These are phyloP conservation scores for Hypoxylon sp. DNA, from an alignment of 2,329 filamentous ascomycete species.

Conservation along the genomic window DNA sequence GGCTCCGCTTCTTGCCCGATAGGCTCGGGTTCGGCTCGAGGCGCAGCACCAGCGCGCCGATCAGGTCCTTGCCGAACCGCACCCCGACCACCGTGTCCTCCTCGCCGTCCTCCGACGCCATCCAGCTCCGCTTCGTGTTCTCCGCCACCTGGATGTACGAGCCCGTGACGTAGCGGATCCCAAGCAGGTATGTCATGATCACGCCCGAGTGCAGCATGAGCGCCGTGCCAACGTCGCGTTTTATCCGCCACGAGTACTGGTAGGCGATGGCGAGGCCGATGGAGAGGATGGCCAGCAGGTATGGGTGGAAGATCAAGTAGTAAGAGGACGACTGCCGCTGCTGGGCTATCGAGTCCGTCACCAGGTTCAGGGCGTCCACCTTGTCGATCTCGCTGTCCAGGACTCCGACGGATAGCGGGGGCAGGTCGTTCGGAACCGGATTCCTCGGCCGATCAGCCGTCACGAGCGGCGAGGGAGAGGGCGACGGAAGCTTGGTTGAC, in stretches of 20 bases:
- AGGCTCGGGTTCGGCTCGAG: constrained; percentile 57
- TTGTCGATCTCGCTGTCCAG: constrained; percentile 66
- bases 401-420: constrained; percentile 69
- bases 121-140: constrained; percentile 67
- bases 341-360: constrained; percentile 84
- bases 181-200: constrained; percentile 68
- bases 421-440: constrained; percentile 60
- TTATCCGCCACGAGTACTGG: constrained; percentile 55
- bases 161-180: constrained; percentile 65
- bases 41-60: constrained; percentile 74
- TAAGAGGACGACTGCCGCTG: constrained; percentile 74
- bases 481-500: constrained; percentile 48
- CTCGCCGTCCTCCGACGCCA: constrained; percentile 53
- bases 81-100: constrained; percentile 70
- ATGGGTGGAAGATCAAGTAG: constrained; percentile 69
- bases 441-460: constrained; percentile 51
- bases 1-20: constrained; percentile 37
- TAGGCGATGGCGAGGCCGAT: constrained; percentile 54
- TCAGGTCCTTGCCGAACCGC: constrained; percentile 71
- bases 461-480: constrained; percentile 49
- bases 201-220: constrained; percentile 67
- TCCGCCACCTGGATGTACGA: constrained; percentile 72
- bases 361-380: constrained; percentile 71
- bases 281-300: constrained; percentile 58
- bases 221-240: constrained; percentile 61